phyloP scores from a whole-genome alignment of 306 rosid species.

The Corylus heterophylla region DNA sequence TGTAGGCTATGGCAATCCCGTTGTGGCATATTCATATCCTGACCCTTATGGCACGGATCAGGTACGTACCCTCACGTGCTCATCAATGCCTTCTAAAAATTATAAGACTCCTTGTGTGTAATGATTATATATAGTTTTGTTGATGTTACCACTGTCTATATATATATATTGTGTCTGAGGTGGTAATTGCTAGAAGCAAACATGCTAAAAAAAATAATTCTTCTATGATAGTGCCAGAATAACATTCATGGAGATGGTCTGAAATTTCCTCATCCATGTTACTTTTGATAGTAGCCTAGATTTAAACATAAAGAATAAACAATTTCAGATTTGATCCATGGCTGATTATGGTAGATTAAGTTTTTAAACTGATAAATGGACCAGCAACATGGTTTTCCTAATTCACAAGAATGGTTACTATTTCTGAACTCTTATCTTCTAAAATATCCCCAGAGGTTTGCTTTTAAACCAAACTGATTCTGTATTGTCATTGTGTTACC shows the following conservation, averaged over 20 bases:
- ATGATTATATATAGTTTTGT: background rate
- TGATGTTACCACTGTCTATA: background rate
- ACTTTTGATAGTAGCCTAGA: background rate
- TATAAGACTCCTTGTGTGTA: background rate
- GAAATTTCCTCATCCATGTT: background rate
- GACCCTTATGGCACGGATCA: constrained; percentile 56
- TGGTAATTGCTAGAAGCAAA: background rate
- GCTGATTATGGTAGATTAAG: background rate
- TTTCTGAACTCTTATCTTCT: background rate
- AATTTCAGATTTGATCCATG: background rate
- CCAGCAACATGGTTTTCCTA: background rate
- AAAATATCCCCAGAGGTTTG: background rate
- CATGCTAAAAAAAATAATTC: background rate
- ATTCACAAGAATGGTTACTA: background rate
- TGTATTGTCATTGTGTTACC: background rate
- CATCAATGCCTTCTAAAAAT: background rate
- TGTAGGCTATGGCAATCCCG: constrained; percentile 48
- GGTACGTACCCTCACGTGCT: constrained; percentile 35
- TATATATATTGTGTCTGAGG: background rate
- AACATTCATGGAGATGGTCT: background rate
- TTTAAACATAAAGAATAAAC: background rate
- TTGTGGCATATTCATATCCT: constrained; percentile 49
- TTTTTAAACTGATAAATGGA: background rate
- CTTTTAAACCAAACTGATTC: background rate
- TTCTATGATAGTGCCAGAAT: background rate